Percentiles rank a stretch among this genome's conserved stretches.
Evolutionary conservation across 805 yeast species (phyloP).

Genomic region (Myxozyma sirexii): DNA sequence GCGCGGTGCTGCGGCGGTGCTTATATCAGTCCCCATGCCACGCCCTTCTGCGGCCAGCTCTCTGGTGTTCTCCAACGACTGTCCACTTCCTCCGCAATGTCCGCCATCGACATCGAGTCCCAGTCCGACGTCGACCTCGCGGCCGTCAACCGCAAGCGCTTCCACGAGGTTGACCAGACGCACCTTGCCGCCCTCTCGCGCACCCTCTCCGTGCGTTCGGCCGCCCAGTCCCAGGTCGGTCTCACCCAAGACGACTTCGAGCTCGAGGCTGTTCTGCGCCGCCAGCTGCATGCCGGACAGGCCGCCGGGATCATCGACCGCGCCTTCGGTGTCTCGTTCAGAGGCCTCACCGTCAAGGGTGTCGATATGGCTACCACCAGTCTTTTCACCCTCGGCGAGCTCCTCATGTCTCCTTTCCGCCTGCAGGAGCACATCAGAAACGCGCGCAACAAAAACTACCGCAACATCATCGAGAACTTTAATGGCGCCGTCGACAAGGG

Average conservation of each 20-base stretch:
- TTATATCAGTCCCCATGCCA: too few relatives aligned
- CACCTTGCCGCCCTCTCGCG: conserved; percentile 36
- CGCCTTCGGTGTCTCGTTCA: conserved; percentile 44
- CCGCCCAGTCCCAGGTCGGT: conserved; percentile 34
- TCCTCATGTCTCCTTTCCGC: conserved; percentile 40
- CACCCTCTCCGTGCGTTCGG: conserved; percentile 37
- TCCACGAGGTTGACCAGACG: conserved; percentile 20
- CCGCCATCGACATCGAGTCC: conserved; percentile 19
- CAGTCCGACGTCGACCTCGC: conserved; percentile 11
- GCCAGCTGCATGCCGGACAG: conserved; percentile 31
- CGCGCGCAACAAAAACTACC: conserved; percentile 18
- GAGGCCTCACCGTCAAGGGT: conserved; percentile 49
- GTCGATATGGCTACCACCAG: conserved; percentile 52
- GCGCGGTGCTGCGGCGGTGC: too few relatives aligned
- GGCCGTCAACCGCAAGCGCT: conserved; percentile 1
- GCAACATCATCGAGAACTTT: conserved; percentile 46
- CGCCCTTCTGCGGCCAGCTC: too few relatives aligned
- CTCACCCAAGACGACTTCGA: conserved; percentile 42
- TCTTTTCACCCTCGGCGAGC: conserved; percentile 50
- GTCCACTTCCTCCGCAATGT: too few relatives aligned
- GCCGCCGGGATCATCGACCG: conserved; percentile 45
- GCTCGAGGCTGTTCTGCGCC: conserved; percentile 39
- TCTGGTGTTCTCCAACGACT: too few relatives aligned
- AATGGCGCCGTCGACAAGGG: conserved; percentile 63
- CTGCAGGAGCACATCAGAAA: conserved; percentile 33